Base-by-base conservation (phyloP, 257 asterid genomes). In the Thymus quinquecostatus region DNA sequence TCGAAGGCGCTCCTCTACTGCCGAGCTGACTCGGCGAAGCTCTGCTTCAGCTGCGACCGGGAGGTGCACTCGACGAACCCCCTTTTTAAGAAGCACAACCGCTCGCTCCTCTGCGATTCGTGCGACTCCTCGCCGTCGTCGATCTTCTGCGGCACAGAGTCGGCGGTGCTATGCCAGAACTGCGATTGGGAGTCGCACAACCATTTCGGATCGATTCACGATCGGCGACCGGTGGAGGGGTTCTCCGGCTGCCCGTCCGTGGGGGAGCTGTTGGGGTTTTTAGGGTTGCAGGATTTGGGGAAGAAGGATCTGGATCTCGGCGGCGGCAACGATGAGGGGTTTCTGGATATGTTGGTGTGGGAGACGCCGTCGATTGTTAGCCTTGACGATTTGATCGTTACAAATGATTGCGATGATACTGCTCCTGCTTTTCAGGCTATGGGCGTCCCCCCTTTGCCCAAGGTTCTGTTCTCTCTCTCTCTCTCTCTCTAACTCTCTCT, bases 361-460 rank as follows among this genome's bases (percentile, higher is more conserved):
- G 97, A 95, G 77, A 84, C 96, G 49, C 93, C 90, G 51, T 71
- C 92, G 6, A 63, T 89, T 54, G 95, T 86, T 61, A 81, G 90
- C 64, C 81, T 95, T 60, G 92, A 92, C 74, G 97, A 95, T 77
- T 74, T 92, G 87, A 82, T 92, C 51, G 80, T 78, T 68, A 60
- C 88, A 1, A 76, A 66, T 79, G 88, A 75, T 60, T 63, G 64
- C 69, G 72, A 64, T 43, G 79, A 74, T 12, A 61, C 86, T 72
- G 82, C 64, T 2, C 92, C 53, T 68, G 67, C 69, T 80, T 92
- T 88, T 78, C 96, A 88, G 86, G 95, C 93, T 75, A 79, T 88
- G 85, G 92, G 94, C 0, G 94, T 95, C 33, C 98, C 99, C 71
- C 96, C 98, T 68, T 81, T 95, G 62, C 99, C 99, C 21, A 95